Evolutionary conservation across 2,329 filamentous ascomycete genomes (phyloP).

Genomic region (Aspergillus quadrilineatus): DNA sequence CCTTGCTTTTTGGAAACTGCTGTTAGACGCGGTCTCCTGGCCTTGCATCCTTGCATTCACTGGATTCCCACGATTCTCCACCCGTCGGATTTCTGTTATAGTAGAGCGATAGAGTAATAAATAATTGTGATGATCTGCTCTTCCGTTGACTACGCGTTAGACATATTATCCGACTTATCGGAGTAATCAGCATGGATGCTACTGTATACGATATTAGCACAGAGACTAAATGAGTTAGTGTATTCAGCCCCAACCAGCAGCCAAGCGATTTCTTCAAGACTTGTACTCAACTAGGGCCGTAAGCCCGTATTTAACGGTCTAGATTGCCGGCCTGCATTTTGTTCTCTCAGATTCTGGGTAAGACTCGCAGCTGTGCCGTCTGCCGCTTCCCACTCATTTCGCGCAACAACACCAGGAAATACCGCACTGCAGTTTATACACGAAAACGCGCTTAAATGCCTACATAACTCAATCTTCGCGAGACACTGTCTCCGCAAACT

Average conservation of each 20-base stretch:
- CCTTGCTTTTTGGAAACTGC: conserved; percentile 9
- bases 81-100: conserved; percentile 10
- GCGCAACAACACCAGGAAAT: too few relatives aligned
- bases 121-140: conserved; percentile 1
- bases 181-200: neutral
- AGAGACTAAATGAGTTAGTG: neutral
- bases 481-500: neutral
- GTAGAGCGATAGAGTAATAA: conserved; percentile 13
- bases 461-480: neutral
- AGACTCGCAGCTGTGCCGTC: too few relatives aligned
- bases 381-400: too few relatives aligned
- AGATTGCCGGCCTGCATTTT: neutral
- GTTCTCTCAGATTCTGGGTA: neutral
- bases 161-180: neutral
- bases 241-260: neutral
- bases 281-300: neutral
- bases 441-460: neutral
- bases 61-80: conserved; percentile 8
- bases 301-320: conserved; percentile 2
- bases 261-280: conserved; percentile 5
- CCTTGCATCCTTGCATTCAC: neutral
- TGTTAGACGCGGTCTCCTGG: conserved; percentile 5
- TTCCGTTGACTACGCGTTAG: neutral
- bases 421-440: too few relatives aligned
- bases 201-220: neutral